Evolutionary conservation across 495 filamentous ascomycete species (phyloP).

Genomic region (Cairneyella variabilis): DNA sequence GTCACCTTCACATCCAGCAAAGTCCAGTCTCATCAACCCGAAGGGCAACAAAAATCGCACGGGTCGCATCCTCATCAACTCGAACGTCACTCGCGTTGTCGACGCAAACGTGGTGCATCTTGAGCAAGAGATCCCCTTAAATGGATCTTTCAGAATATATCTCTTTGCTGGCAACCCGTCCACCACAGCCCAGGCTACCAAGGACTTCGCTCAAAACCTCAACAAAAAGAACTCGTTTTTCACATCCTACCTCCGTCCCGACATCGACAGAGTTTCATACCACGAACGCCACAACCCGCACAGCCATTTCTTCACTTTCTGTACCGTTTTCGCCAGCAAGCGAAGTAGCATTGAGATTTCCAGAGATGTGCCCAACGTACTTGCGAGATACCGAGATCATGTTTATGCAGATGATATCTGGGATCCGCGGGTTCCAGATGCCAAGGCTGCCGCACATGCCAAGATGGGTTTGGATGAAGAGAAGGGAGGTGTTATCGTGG

Average conservation of each 20-base stretch:
- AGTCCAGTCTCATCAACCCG: slow-evolving; percentile 63
- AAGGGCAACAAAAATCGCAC: slow-evolving; percentile 56
- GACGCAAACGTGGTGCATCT: slow-evolving; percentile 84
- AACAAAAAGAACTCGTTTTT: slow-evolving; percentile 66
- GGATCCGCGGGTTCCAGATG: slow-evolving; percentile 64
- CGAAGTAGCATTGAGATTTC: slow-evolving; percentile 63
- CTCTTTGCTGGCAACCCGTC: slow-evolving; percentile 71
- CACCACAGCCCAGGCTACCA: slow-evolving; percentile 55
- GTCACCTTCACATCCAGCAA: slow-evolving; percentile 65
- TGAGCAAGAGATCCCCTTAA: slow-evolving; percentile 83
- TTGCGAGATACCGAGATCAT: slow-evolving; percentile 74
- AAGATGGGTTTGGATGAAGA: slow-evolving; percentile 79
- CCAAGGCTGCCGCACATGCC: slow-evolving; percentile 71
- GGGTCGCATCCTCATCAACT: slow-evolving; percentile 69
- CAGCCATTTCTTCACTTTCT: slow-evolving; percentile 73
- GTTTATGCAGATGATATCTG: slow-evolving; percentile 84
- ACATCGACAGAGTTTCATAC: slow-evolving; percentile 62
- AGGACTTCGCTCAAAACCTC: slow-evolving; percentile 63
- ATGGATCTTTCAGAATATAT: slow-evolving; percentile 83
- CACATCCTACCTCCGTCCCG: slow-evolving; percentile 54
- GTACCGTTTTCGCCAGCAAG: slow-evolving; percentile 63
- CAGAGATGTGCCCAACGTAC: slow-evolving; percentile 58
- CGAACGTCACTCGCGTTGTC: slow-evolving; percentile 75
- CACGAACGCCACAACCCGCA: slow-evolving; percentile 83
- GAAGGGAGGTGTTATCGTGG: slow-evolving; percentile 73